Conservation (phyloP, 1,284 basidiomycete genomes). For the Marasmius fiardii region DNA sequence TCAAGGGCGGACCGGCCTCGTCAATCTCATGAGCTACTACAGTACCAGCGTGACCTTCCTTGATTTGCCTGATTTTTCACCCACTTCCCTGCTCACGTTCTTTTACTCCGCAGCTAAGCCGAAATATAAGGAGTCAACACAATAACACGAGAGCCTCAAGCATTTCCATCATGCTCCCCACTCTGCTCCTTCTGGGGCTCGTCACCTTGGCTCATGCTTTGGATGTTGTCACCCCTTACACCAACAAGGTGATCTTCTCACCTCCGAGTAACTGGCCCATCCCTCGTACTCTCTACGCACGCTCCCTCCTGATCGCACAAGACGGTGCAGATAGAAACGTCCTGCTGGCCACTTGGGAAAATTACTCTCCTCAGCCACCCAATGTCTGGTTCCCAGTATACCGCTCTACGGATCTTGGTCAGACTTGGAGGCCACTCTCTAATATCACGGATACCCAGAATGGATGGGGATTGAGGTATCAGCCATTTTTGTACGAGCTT, state of each 20-base stretch:
- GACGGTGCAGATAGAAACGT: conserved; percentile 16
- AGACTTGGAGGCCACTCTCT: conserved; percentile 16
- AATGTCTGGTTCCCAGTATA: conserved; percentile 17
- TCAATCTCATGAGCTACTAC: no score
- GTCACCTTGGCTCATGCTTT: background rate
- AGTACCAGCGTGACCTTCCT: no score
- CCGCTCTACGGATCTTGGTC: conserved; percentile 16
- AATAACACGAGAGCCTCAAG: no score
- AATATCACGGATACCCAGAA: conserved; percentile 17
- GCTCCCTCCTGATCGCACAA: conserved; percentile 15
- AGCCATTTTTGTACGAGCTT: conserved; percentile 28
- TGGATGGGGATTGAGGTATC: conserved; percentile 30
- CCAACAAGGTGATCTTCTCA: background rate
- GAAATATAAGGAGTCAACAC: no score
- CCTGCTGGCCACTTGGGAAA: conserved; percentile 20
- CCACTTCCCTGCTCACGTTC: no score
- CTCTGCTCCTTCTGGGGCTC: background rate
- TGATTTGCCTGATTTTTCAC: no score
- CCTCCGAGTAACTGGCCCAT: conserved; percentile 27
- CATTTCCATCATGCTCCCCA: background rate
- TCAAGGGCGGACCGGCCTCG: no score
- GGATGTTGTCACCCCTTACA: background rate
- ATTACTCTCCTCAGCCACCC: conserved; percentile 19
- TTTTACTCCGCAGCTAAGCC: no score
- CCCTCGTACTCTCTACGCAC: conserved; percentile 28